phyloP scores from a whole-genome alignment of 2,329 filamentous ascomycete species.

The Diplodia corticola region DNA sequence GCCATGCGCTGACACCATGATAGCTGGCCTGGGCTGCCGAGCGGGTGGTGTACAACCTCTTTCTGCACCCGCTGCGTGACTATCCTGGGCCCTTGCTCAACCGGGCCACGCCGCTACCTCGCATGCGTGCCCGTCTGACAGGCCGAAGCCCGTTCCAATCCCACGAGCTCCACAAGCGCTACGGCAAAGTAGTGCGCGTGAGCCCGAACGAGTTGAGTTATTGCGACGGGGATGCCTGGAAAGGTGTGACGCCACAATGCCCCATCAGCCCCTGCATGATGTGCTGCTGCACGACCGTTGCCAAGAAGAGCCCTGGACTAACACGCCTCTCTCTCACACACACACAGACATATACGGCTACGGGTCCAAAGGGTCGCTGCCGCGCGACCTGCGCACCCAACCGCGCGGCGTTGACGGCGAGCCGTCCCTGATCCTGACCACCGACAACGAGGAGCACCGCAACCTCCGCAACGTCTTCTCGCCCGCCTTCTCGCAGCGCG shows the following conservation, averaged over 20 bases:
- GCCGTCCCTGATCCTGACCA: slow-evolving; percentile 41
- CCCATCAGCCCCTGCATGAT: background rate
- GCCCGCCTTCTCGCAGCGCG: slow-evolving; percentile 44
- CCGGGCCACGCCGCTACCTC: slow-evolving; percentile 42
- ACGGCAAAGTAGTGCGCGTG: slow-evolving; percentile 46
- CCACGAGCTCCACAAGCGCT: slow-evolving; percentile 40
- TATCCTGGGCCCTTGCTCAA: slow-evolving; percentile 24
- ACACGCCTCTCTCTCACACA: too few species aligned
- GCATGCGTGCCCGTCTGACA: slow-evolving; percentile 31
- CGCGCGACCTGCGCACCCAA: slow-evolving; percentile 31
- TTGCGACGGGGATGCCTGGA: slow-evolving; percentile 9
- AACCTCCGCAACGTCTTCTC: slow-evolving; percentile 41
- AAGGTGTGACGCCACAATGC: slow-evolving; percentile 26
- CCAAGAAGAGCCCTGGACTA: background rate
- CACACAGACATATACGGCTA: slow-evolving; percentile 44
- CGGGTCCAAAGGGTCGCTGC: slow-evolving; percentile 15
- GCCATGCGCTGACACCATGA: background rate
- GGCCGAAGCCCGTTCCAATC: slow-evolving; percentile 33
- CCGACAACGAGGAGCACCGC: slow-evolving; percentile 41
- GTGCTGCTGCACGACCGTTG: background rate
- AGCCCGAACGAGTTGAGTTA: slow-evolving; percentile 38
- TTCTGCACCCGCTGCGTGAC: slow-evolving; percentile 17
- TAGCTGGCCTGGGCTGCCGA: background rate
- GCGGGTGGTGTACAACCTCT: slow-evolving; percentile 13
- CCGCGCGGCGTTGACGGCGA: slow-evolving; percentile 24